phyloP scores from a whole-genome alignment of 352 stramenopile genomes.

The Pythium coloratum region DNA sequence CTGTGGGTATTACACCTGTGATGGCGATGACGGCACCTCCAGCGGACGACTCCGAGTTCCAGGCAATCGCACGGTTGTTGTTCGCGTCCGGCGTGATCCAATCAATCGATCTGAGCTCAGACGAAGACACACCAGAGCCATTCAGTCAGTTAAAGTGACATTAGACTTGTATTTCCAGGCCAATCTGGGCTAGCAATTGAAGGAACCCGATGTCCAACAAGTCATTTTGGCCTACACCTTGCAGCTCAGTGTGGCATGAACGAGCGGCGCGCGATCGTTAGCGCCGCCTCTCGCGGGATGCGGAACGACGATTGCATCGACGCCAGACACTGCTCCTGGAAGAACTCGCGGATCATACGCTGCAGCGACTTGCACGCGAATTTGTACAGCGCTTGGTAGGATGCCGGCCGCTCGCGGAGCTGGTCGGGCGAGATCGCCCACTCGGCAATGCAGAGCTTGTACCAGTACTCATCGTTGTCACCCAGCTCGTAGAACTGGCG shows the following conservation, averaged over 20 bases:
- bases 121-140: constrained; percentile 23
- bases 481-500: constrained; percentile 54
- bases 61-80: constrained; percentile 36
- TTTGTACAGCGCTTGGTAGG: constrained; percentile 77
- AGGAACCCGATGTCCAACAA: not conserved
- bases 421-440: constrained; percentile 78
- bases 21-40: not conserved
- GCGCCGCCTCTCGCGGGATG: constrained; percentile 59
- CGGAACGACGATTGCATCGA: constrained; percentile 71
- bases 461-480: constrained; percentile 64
- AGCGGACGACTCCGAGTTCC: constrained; percentile 41
- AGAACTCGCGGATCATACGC: constrained; percentile 70
- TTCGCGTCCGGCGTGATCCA: constrained; percentile 31
- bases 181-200: not conserved
- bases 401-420: constrained; percentile 53
- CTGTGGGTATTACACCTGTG: not conserved
- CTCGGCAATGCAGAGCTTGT: constrained; percentile 62
- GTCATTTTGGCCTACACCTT: not conserved
- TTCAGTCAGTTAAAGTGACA: constrained; percentile 27
- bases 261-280: constrained; percentile 47
- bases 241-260: constrained; percentile 18
- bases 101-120: constrained; percentile 33
- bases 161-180: not conserved
- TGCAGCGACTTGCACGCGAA: constrained; percentile 70
- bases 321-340: constrained; percentile 75